Base-by-base conservation (phyloP, 345 rosid genomes). In the Lepidium africanum region DNA sequence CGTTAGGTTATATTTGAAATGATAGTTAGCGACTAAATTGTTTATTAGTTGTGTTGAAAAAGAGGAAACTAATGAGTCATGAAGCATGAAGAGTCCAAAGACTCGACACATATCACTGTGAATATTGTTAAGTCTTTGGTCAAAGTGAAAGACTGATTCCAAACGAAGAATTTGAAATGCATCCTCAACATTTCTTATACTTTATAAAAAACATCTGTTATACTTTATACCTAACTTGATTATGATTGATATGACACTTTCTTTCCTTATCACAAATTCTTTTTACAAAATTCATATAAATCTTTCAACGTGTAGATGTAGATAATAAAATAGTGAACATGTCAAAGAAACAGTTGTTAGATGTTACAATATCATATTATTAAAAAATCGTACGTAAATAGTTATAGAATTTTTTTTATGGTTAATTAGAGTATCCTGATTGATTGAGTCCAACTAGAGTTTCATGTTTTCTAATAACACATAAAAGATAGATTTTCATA, bases 1-100 rank as follows among this genome's bases (percentile, higher is more conserved):
- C 15, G 77, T 46, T 73, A 73, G 67, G 72, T 36, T 59, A 66
- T 57, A 66, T 65, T 72, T 72, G 70, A 72, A 55, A 56, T 5
- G 37, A 55, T 64, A 19, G 39, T 46, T 63, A 63, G 41, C 10
- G 30, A 72, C 59, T 41, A 23, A 39, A 39, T 47, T 56, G 12
- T 65, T 58, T 21, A 65, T 41, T 39, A 65, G 14, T 49, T 57
- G 27, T 27, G 36, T 55, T 55, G 49, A 35, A 30, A 53, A 61
- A 70, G 9, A 14, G 54, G 33, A 35, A 55, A 56, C 33, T 17
- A 32, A 38, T 55, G 19, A 25, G 65, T 55, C 40, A 47, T 46
- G 41, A 46, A 72, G 64, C 35, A 37, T 16, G 48, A 71, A 57
- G 60, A 57, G 70, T 39, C 52, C 52, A 63, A 51, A 61, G 65